Base-by-base conservation (phyloP, 345 rosid species). In the Eucalyptus curtisii region DNA sequence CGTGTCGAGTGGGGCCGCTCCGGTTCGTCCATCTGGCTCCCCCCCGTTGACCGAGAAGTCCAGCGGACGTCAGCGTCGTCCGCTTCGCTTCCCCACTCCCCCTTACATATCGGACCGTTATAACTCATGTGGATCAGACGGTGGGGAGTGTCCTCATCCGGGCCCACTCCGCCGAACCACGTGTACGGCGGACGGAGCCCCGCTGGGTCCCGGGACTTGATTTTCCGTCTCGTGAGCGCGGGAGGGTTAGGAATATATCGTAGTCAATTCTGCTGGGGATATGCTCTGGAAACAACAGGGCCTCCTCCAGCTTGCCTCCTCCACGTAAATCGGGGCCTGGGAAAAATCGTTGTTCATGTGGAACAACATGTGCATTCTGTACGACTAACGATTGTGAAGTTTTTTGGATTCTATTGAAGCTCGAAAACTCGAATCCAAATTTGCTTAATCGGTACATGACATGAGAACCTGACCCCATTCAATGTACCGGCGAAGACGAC, bases 1-100 rank as follows among this genome's bases (percentile, higher is more conserved):
- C 71, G 66, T 87, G 81, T 90, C 31, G 86, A 76, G 20, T 90
- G 84, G 42, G 90, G 16, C 64, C 44, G 15, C 45, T 71, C 86
- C 31, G n/a, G 15, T n/a, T 50, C 71, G 31, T 61, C 71, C 19
- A 61, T 61, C 71, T 61, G 37, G 37, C 24, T 4, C 13, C 24
- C 22, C 76, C 20, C 12, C 12, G 80, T 37, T 71, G 81, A 71
- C 45, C 82, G 45, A 37, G 3, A 13, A 27, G 27, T 37, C 82
- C 44, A 71, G 10, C 82, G 8, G 13, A 71, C 82, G 82, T 71
- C 82, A 37, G 82, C 82, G 45, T 10, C 45, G 24, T 37, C 45
- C 12, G 25, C 25, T 10, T 10, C 14, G 31, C 31, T 61, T n/a
- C 19, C 20, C 19, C 37, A 4, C 15, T 14, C 2, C 16, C 76